Base-by-base conservation (phyloP, 2,329 filamentous ascomycete genomes). In the Cercospora citrullina region DNA sequence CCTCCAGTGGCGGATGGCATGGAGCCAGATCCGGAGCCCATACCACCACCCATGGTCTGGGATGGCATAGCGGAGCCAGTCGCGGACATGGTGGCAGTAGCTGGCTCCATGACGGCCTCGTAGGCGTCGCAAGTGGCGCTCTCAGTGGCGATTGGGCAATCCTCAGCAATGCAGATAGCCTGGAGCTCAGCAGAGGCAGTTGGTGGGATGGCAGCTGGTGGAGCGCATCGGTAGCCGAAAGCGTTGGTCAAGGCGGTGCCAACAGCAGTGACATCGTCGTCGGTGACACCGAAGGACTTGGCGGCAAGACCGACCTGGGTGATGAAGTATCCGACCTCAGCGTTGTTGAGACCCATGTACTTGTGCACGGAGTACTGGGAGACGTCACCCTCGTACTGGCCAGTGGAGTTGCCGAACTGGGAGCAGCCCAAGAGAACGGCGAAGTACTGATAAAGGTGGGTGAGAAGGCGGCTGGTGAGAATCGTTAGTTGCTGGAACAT, bases 401-500 rank as follows among this genome's bases (percentile, higher is more conserved):
- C 87, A 23, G 80, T 84, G 12, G 79, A 66, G 77, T 80, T 82
- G 64, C 84, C 83, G 75, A 85, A 82, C 74, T 78, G 69, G 63
- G 83, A 82, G 80, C 87, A 89, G 72, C 84, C 85, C 48, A 89
- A 82, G 23, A 89, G 81, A 26, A 80, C 80, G 61, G 86, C 87
- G 75, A 89, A 89, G 81, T 85, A 89, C 71, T 85, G 77, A 79
- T 89, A 89, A 42, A 89, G 79, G 74, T 89, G 87, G 55, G 85
- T 89, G 69, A 89, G 77, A 65, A 89, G 84, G 69, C 81, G 81
- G 76, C 85, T 86, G 67, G 3, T 23, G 18, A 18, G 1, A 36
- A 10, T n/a, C 26, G 67, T 69, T 23, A 67, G 65, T 33, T 31
- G 14, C 16, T n/a, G 14, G 30, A 21, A 31, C n/a, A 2, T 6